Evolutionary conservation across 164 flowering plant species (phyloP).

Genomic region (Malania oleifera): DNA sequence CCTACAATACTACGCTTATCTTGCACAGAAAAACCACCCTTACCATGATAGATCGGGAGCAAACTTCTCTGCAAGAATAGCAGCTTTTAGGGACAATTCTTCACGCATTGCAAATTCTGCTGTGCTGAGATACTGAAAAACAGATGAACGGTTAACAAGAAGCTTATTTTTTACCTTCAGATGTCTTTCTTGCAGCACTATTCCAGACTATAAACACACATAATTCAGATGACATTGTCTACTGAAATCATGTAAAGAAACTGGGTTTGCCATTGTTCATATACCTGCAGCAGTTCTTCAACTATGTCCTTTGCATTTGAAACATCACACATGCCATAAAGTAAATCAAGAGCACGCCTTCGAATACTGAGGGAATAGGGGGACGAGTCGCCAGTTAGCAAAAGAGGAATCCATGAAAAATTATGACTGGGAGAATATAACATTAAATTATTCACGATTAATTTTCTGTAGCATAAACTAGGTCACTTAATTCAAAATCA

Average conservation of each 20-base stretch:
- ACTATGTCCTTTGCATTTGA: conserved; percentile 99
- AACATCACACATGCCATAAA: conserved; percentile 99
- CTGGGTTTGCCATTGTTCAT: not conserved
- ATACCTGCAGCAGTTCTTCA: conserved; percentile 96
- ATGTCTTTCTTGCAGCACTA: not conserved
- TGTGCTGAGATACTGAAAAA: conserved; percentile 83
- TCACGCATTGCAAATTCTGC: conserved; percentile 99
- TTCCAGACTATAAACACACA: not conserved
- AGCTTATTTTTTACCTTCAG: not conserved
- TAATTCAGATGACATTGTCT: not conserved
- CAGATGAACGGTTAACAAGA: conserved; percentile 12
- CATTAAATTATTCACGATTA: too few species aligned
- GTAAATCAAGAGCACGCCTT: conserved; percentile 97
- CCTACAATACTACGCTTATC: not conserved
- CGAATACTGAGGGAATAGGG: conserved; percentile 57
- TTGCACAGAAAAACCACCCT: conserved; percentile 13
- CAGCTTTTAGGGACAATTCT: conserved; percentile 95
- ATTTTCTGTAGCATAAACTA: too few species aligned
- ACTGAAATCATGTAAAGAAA: not conserved
- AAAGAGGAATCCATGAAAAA: not conserved
- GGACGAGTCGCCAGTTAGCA: too few species aligned
- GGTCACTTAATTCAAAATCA: too few species aligned
- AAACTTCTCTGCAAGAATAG: conserved; percentile 98
- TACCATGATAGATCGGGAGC: conserved; percentile 98
- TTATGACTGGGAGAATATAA: too few species aligned